Evolutionary conservation across 768 basidiomycete species (phyloP), one percentile per base, ranked within the genome.

Genomic region (Candolleomyces efflorescens): DNA sequence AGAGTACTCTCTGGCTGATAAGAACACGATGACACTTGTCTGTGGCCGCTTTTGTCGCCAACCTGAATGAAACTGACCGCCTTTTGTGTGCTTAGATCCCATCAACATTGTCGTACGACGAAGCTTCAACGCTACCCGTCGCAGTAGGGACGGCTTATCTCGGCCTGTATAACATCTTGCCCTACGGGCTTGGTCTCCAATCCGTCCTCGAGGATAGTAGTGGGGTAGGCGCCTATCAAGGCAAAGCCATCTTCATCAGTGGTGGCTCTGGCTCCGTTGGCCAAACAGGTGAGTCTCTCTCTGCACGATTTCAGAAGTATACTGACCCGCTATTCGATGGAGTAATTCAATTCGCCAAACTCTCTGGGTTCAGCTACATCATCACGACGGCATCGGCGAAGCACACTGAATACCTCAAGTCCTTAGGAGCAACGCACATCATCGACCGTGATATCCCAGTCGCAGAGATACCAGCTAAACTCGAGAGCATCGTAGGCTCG

Each of bases 81-180:
- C 17, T 11, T 1, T 32, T 11, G 7, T 11, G 9, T 77, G 63
- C 23, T 39, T 47, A 82, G 78, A 77, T 84, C 39, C 82, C 83
- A 1, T 65, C 70, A 6, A 74, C 70, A 41, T 41, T 81, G 46
- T 73, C 78, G 1, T 81, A 78, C 59, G 82, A 81, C 12, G 69
- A 80, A 55, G 82, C 77, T 2, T 62, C 78, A 0, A 76, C 82
- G 1, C 63, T 85, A 18, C 80, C 83, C 6, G 67, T 79, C 2
- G 82, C 71, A 1, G 60, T 83, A n/a, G 73, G 75, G 7, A 78
- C 79, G 18, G 79, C 81, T 15, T 78, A 77, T 36, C 68, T 77
- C n/a, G 83, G 80, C 2, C 60, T 85, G 18, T 84, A 80, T 65
- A 72, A 65, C 26, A 63, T 57, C 50, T 66, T 44, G 15, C 69